A percentile compares a stretch with the other conserved stretches of the same genome.
These are phyloP conservation scores for Cryptosporidium sp. DNA, from an alignment of 169 alveolate species.

Conservation along the genomic window DNA sequence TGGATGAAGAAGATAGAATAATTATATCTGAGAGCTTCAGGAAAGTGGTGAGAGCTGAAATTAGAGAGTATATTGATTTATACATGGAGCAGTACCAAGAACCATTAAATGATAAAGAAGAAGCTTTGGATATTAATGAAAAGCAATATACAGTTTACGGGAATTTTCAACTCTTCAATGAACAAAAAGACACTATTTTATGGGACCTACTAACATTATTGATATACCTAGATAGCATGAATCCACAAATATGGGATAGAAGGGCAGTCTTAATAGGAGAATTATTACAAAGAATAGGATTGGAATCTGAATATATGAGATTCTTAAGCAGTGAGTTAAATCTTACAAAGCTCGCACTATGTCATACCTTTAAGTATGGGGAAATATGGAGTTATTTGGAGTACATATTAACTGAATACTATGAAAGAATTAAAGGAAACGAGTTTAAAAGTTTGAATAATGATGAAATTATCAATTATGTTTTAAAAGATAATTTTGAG, in stretches of 20 bases:
- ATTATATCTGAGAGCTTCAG: conserved; percentile 18
- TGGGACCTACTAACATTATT: conserved; percentile 66
- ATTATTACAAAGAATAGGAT: background rate
- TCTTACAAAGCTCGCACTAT: conserved; percentile 29
- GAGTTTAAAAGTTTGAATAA: background rate
- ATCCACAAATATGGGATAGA: conserved; percentile 52
- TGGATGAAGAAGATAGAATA: conserved; percentile 24
- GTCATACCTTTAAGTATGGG: conserved; percentile 32
- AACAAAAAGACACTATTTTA: conserved; percentile 10
- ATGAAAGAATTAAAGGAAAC: background rate
- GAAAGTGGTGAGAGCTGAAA: conserved; percentile 7
- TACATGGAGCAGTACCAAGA: conserved; percentile 11
- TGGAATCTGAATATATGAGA: background rate
- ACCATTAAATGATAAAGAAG: background rate
- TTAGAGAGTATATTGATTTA: conserved; percentile 14
- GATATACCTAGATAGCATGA: conserved; percentile 35
- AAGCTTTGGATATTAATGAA: background rate
- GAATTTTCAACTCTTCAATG: background rate
- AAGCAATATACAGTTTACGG: background rate
- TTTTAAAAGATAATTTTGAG: conserved; percentile 7
- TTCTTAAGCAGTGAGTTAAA: conserved; percentile 27
- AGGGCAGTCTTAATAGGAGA: background rate
- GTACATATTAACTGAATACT: conserved; percentile 1
- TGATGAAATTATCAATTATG: background rate
- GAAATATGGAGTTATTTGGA: conserved; percentile 63